Evolutionary conservation across 2,329 filamentous ascomycete genomes (phyloP).

Genomic region (Fusarium solani-melongenae): DNA sequence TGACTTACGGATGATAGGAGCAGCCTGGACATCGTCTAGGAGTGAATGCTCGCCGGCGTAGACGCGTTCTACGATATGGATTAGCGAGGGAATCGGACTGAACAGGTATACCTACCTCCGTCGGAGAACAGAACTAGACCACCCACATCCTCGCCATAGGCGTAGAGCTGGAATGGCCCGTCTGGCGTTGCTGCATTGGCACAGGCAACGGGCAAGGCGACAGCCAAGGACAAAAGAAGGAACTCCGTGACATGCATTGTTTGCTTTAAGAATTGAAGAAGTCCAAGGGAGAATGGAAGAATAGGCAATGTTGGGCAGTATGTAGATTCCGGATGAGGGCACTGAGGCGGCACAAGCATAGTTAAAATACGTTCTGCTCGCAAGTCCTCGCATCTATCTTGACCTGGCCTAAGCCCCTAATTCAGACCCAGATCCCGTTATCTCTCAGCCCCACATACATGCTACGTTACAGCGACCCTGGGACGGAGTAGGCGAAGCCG

Average conservation of each 20-base stretch:
- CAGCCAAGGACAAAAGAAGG: background rate
- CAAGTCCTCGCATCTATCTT: background rate
- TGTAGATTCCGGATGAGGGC: background rate
- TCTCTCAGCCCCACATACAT: background rate
- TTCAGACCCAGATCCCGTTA: background rate
- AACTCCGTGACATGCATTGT: background rate
- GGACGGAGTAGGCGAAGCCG: background rate
- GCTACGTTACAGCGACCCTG: background rate
- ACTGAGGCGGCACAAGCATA: background rate
- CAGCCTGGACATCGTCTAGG: background rate
- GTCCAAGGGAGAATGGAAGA: too few relatives aligned
- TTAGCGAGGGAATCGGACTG: background rate
- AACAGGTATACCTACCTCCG: background rate
- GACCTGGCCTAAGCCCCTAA: background rate
- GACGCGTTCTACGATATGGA: background rate
- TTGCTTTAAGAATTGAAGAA: background rate
- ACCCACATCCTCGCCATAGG: background rate
- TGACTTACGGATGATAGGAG: background rate
- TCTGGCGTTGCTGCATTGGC: background rate
- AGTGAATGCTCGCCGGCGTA: background rate
- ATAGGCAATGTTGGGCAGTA: background rate
- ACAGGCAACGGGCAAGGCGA: background rate
- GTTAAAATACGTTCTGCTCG: background rate
- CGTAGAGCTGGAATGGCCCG: background rate
- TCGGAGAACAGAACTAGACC: background rate